Percentiles rank a stretch among this genome's conserved stretches.
Evolutionary conservation across 345 rosid genomes (phyloP).

Genomic region (Ceriops tagal): DNA sequence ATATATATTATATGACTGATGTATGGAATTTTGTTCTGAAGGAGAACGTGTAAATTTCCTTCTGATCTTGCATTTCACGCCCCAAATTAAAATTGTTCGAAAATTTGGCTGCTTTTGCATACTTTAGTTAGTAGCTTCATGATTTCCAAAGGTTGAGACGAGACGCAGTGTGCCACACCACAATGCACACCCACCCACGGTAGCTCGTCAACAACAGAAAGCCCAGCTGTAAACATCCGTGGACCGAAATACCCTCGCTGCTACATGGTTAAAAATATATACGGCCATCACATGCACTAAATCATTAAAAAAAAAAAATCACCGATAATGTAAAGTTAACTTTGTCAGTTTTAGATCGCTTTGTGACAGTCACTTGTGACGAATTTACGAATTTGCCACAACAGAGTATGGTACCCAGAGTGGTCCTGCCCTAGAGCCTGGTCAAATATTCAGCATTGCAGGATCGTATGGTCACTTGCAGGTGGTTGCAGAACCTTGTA

Average conservation of each 20-base stretch:
- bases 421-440: constrained; percentile 27
- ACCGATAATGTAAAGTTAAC: too few relatives aligned
- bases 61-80: not conserved
- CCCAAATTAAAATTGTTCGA: not conserved
- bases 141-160: constrained; percentile 31
- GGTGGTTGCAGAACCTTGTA: not conserved
- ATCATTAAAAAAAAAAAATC: not conserved
- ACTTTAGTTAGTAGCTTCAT: constrained; percentile 24
- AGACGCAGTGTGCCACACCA: constrained; percentile 6
- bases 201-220: constrained; percentile 10
- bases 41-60: too few relatives aligned
- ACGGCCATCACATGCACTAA: not conserved
- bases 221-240: constrained; percentile 18
- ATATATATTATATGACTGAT: too few relatives aligned
- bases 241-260: constrained; percentile 21
- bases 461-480: constrained; percentile 29
- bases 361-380: not conserved
- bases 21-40: too few relatives aligned
- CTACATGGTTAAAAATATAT: not conserved
- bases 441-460: constrained; percentile 24
- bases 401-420: constrained; percentile 15
- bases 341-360: too few relatives aligned
- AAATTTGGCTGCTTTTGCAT: constrained; percentile 5
- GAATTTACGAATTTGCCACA: constrained; percentile 12
- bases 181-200: constrained; percentile 23